Evolutionary conservation across 1,284 basidiomycete genomes (phyloP).

Genomic region (Irpex lacteus): DNA sequence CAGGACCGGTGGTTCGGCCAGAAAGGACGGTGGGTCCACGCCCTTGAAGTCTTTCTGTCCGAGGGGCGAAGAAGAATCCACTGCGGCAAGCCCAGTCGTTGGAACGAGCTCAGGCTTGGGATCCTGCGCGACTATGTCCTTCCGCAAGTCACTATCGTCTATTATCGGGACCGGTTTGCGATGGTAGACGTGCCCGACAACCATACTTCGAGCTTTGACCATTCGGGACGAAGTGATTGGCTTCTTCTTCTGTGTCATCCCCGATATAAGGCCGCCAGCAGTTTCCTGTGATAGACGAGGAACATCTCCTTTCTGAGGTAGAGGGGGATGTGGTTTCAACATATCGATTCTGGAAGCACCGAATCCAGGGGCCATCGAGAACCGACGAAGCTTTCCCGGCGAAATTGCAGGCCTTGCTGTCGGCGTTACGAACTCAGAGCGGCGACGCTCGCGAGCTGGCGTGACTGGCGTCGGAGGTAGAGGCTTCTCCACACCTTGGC

Average conservation of each 20-base stretch:
- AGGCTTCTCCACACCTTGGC: neutral
- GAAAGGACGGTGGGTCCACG: neutral
- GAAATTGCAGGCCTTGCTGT: neutral
- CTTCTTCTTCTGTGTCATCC: neutral
- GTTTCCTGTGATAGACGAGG: neutral
- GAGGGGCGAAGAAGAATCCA: neutral
- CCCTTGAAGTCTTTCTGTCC: neutral
- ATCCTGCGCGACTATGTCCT: neutral
- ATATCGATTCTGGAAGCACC: constrained; percentile 23
- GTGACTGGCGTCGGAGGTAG: neutral
- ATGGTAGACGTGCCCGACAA: neutral
- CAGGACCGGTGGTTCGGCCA: neutral
- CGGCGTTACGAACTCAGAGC: neutral
- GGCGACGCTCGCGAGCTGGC: neutral
- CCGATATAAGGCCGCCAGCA: neutral
- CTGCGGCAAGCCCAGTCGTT: neutral
- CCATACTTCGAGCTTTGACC: constrained; percentile 3
- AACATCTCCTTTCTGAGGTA: constrained; percentile 13
- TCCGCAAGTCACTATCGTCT: neutral
- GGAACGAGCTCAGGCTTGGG: neutral
- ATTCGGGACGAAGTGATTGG: neutral
- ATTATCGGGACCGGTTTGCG: neutral
- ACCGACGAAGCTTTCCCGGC: constrained; percentile 17
- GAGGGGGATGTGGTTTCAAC: constrained; percentile 24
- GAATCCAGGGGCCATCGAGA: constrained; percentile 26